Percentiles rank a stretch among this genome's conserved stretches.
Evolutionary conservation across 164 flowering plant genomes (phyloP).

Genomic region (Umbellularia californica): DNA sequence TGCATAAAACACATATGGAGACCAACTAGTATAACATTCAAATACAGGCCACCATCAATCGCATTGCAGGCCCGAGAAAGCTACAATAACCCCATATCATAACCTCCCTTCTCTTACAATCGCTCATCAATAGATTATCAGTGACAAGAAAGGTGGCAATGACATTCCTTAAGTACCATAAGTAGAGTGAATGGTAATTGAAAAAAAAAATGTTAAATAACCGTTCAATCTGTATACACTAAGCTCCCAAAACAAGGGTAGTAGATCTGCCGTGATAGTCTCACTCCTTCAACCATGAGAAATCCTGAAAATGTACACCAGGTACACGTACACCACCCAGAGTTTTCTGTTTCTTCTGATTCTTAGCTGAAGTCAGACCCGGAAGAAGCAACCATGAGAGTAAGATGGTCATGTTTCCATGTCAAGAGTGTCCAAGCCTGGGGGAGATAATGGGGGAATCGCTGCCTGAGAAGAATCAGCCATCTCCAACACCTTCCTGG

Average conservation of each 20-base stretch:
- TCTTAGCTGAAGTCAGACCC: neutral
- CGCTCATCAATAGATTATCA: no score
- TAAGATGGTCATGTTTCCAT: constrained; percentile 9
- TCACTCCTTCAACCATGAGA: constrained; percentile 3
- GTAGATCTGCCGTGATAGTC: neutral
- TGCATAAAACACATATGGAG: no score
- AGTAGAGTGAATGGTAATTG: no score
- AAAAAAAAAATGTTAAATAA: no score
- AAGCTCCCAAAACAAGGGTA: constrained; percentile 2
- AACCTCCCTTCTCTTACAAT: no score
- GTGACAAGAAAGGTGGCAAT: no score
- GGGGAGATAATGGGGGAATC: constrained; percentile 51
- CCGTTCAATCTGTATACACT: no score
- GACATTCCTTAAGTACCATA: no score
- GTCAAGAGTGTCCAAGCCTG: constrained; percentile 28
- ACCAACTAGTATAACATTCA: no score
- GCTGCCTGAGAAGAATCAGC: constrained; percentile 25
- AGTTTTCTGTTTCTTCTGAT: neutral
- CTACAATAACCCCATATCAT: no score
- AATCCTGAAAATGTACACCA: constrained; percentile 18
- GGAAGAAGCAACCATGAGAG: constrained; percentile 12
- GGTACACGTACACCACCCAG: constrained; percentile 1
- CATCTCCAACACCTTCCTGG: constrained; percentile 3
- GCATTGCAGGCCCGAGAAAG: no score
- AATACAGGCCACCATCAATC: no score